Conservation (phyloP, 495 filamentous ascomycete genomes). For the Talaromyces ruber region DNA sequence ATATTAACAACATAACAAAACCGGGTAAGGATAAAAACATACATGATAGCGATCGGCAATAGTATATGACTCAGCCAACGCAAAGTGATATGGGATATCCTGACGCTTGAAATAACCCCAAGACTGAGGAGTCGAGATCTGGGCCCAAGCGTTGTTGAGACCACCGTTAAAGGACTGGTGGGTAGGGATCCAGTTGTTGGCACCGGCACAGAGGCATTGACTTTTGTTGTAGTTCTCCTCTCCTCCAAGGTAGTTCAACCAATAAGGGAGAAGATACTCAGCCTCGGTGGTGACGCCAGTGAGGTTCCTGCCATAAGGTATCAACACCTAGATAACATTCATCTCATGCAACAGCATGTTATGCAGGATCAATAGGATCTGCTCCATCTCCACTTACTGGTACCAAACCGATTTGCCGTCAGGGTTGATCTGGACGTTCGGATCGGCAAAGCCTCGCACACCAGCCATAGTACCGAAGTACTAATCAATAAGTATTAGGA, state of each 20-base stretch:
- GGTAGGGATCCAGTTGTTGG: constrained; percentile 5
- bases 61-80: background rate
- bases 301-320: background rate
- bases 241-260: constrained; percentile 3
- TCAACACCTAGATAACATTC: too few species aligned
- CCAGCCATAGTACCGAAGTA: constrained; percentile 5
- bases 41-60: constrained; percentile 1
- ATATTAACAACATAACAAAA: background rate
- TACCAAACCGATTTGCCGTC: constrained; percentile 4
- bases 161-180: constrained; percentile 2
- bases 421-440: constrained; percentile 5
- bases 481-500: background rate
- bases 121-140: constrained; percentile 1
- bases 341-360: background rate
- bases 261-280: constrained; percentile 3
- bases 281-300: background rate
- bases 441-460: constrained; percentile 7
- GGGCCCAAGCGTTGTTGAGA: constrained; percentile 1
- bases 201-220: constrained; percentile 1
- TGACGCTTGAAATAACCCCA: constrained; percentile 5
- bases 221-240: constrained; percentile 7
- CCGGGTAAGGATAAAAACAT: background rate
- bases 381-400: background rate
- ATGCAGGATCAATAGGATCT: background rate
- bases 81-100: constrained; percentile 5